Evolutionary conservation across 176 grass and related monocot species (phyloP).

Genomic region (Lolium multiflorum): DNA sequence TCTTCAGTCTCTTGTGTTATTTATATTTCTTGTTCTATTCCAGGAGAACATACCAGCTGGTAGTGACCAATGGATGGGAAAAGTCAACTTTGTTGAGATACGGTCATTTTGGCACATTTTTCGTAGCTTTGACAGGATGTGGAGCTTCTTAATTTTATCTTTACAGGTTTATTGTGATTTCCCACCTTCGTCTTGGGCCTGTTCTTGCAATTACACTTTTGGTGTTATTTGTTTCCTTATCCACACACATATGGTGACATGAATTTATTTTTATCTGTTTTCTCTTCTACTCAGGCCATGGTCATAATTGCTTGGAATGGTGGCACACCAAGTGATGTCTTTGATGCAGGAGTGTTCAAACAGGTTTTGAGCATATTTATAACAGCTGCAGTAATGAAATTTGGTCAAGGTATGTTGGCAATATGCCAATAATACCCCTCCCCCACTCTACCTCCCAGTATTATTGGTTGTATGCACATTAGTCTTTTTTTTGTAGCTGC

Average conservation of each 20-base stretch:
- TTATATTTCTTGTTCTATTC: conserved; percentile 46
- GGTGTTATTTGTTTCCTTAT: conserved; percentile 36
- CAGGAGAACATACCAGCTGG: conserved; percentile 57
- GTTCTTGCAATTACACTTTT: conserved; percentile 39
- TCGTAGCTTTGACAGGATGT: conserved; percentile 98
- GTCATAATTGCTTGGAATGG: conserved; percentile 96
- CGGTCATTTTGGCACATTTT: conserved; percentile 98
- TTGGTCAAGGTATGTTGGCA: conserved; percentile 67
- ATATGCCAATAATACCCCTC: background rate
- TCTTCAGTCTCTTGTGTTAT: conserved; percentile 9
- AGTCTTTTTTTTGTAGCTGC: background rate
- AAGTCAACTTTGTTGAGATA: conserved; percentile 96
- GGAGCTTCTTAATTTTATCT: conserved; percentile 91
- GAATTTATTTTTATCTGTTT: background rate
- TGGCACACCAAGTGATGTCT: conserved; percentile 83
- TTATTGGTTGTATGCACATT: background rate
- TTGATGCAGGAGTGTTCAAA: conserved; percentile 84
- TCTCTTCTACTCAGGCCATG: conserved; percentile 69
- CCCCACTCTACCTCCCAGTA: background rate
- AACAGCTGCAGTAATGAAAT: conserved; percentile 79
- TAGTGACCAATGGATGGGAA: conserved; percentile 80
- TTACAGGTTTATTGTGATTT: conserved; percentile 68
- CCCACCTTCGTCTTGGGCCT: conserved; percentile 21
- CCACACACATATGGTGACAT: conserved; percentile 4
- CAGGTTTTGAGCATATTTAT: conserved; percentile 97